Percentiles rank a stretch among this genome's conserved stretches.
Conservation (phyloP, 2,329 filamentous ascomycete species). For the Corynespora cassiicola region DNA sequence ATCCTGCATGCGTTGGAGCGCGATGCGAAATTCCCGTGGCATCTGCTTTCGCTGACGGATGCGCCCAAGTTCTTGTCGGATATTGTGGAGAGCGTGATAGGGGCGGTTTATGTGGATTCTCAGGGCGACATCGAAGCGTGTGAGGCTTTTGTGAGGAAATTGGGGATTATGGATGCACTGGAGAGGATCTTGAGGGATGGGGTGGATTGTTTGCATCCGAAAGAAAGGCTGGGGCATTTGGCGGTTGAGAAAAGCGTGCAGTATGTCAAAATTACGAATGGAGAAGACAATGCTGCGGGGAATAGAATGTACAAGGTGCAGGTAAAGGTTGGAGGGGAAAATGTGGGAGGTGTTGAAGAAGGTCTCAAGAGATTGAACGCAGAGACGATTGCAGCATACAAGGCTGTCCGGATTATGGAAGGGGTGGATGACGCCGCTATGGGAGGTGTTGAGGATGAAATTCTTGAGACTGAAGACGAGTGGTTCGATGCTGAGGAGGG, state of each 20-base stretch:
- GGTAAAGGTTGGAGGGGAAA: conserved; percentile 41
- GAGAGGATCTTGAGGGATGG: conserved; percentile 62
- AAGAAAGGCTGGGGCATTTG: conserved; percentile 70
- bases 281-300: conserved; percentile 4
- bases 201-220: conserved; percentile 67
- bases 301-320: conserved; percentile 34
- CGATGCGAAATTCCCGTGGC: conserved; percentile 76
- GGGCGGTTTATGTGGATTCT: conserved; percentile 82
- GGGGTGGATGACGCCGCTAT: conserved; percentile 5
- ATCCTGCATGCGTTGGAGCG: conserved; percentile 60
- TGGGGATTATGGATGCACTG: conserved; percentile 72
- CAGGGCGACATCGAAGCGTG: conserved; percentile 60
- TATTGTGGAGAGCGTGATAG: conserved; percentile 79
- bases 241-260: conserved; percentile 60
- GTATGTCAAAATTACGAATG: conserved; percentile 52
- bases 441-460: conserved; percentile 6
- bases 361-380: conserved; percentile 44
- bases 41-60: conserved; percentile 69
- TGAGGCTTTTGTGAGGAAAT: conserved; percentile 62
- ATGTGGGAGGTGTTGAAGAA: conserved; percentile 39
- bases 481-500: conserved; percentile 25
- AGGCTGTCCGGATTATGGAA: conserved; percentile 32
- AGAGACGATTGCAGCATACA: conserved; percentile 48
- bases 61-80: conserved; percentile 82
- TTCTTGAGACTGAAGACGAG: conserved; percentile 19